These are phyloP conservation scores for Tephrocybe rancida DNA, from an alignment of 768 basidiomycete species.

Conservation along the genomic window DNA sequence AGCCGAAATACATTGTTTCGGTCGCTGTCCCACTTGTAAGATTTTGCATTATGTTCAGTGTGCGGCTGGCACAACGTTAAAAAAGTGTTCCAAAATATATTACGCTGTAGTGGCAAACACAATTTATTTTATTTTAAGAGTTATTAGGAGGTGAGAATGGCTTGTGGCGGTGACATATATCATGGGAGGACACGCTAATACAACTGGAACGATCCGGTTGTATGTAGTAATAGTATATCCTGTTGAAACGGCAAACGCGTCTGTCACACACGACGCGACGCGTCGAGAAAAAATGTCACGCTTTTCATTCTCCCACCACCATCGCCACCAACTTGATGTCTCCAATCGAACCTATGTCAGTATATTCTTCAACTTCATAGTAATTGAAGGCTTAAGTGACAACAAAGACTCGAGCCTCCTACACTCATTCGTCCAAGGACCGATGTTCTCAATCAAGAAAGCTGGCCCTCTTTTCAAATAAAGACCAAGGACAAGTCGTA, in stretches of 20 bases:
- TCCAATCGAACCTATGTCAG: conserved; percentile 16
- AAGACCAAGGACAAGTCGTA: conserved; percentile 46
- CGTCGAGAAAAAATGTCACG: conserved; percentile 11
- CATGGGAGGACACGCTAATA: no score
- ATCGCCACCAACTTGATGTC: conserved; percentile 9
- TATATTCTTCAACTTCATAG: not conserved
- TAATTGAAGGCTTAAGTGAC: not conserved
- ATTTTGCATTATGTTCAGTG: no score
- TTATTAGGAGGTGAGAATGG: no score
- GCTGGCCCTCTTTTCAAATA: conserved; percentile 50
- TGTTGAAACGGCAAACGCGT: conserved; percentile 8
- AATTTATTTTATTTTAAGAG: no score
- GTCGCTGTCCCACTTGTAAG: no score
- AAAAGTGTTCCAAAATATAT: no score
- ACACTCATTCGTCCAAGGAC: conserved; percentile 37
- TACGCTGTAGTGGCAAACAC: no score
- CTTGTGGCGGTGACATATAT: no score
- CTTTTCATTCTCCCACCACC: not conserved
- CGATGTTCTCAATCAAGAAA: conserved; percentile 34
- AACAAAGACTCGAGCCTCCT: conserved; percentile 24
- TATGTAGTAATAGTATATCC: no score
- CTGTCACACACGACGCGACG: conserved; percentile 17
- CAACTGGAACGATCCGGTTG: no score
- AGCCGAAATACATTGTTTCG: not conserved
- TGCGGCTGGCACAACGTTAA: no score